Conservation (phyloP, 495 filamentous ascomycete species). For the Podospora fimiseda region DNA sequence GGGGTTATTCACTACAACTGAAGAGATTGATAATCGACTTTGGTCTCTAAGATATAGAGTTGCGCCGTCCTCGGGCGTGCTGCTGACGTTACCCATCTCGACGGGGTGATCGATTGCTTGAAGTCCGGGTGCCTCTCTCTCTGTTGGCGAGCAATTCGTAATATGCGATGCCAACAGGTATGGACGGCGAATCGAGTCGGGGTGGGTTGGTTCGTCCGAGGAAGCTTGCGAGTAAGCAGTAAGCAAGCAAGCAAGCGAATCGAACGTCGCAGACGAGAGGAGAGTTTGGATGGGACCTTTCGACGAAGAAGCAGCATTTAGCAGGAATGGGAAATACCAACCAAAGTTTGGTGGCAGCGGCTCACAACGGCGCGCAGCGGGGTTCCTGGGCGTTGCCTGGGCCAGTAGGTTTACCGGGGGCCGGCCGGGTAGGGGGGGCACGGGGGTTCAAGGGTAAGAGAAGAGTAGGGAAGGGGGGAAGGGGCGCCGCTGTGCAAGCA, state of each 20-base stretch:
- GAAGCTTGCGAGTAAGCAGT: too few relatives aligned
- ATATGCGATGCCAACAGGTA: too few relatives aligned
- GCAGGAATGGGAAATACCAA: constrained; percentile 5
- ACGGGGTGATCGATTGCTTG: too few relatives aligned
- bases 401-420: constrained; percentile 11
- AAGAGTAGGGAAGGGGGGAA: constrained; percentile 7
- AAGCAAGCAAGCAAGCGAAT: constrained; percentile 1
- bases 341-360: constrained; percentile 12
- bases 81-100: constrained; percentile 88
- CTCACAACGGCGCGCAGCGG: constrained; percentile 11
- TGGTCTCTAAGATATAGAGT: constrained; percentile 85
- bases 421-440: not conserved
- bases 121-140: too few relatives aligned
- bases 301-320: not conserved
- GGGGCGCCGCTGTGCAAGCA: constrained; percentile 6
- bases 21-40: constrained; percentile 73
- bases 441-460: not conserved
- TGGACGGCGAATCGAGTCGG: too few relatives aligned
- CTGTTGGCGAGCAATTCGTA: not conserved
- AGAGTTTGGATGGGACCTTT: not conserved
- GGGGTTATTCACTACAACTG: constrained; percentile 70
- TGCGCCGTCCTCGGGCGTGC: constrained; percentile 80
- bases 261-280: not conserved
- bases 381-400: not conserved
- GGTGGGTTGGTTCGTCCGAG: too few relatives aligned